A percentile compares a stretch with the other conserved stretches of the same genome.
Conservation (phyloP, 495 filamentous ascomycete species). For the Hypoxylon trugodes region DNA sequence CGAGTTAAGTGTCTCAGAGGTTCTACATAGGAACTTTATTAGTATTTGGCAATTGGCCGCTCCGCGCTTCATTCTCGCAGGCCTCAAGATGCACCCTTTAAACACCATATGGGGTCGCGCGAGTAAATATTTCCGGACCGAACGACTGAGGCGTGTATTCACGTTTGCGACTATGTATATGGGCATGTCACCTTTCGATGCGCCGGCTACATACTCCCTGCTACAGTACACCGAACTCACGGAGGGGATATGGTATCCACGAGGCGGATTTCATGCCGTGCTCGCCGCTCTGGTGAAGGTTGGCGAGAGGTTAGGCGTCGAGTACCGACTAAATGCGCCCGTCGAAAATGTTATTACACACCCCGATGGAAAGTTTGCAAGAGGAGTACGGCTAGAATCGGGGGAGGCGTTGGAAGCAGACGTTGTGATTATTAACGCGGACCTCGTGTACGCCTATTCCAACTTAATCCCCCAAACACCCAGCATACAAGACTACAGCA, state of each 20-base stretch:
- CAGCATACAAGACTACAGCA: slow-evolving; percentile 48
- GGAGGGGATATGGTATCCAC: slow-evolving; percentile 78
- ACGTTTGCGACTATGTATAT: slow-evolving; percentile 82
- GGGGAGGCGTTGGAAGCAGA: slow-evolving; percentile 65
- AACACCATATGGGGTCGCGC: slow-evolving; percentile 69
- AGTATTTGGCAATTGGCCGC: slow-evolving; percentile 59
- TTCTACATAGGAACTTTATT: slow-evolving; percentile 70
- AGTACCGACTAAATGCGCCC: slow-evolving; percentile 63
- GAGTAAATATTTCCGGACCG: slow-evolving; percentile 69
- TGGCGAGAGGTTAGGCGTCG: slow-evolving; percentile 63
- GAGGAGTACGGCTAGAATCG: slow-evolving; percentile 61
- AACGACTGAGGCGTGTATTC: slow-evolving; percentile 70
- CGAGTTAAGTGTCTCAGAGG: slow-evolving; percentile 66
- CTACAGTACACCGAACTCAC: slow-evolving; percentile 76
- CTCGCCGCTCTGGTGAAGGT: slow-evolving; percentile 64
- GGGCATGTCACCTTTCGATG: slow-evolving; percentile 78
- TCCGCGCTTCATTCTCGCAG: slow-evolving; percentile 58
- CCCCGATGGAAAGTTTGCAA: slow-evolving; percentile 54
- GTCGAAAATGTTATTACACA: slow-evolving; percentile 59
- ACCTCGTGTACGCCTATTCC: slow-evolving; percentile 75
- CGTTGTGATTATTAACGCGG: slow-evolving; percentile 71
- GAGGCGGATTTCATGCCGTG: slow-evolving; percentile 71
- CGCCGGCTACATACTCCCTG: slow-evolving; percentile 74
- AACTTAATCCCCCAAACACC: slow-evolving; percentile 60
- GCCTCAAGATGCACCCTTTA: slow-evolving; percentile 69